A percentile compares a stretch with the other conserved stretches of the same genome.
phyloP scores from a whole-genome alignment of 345 rosid genomes.

The Acer yangbiense region DNA sequence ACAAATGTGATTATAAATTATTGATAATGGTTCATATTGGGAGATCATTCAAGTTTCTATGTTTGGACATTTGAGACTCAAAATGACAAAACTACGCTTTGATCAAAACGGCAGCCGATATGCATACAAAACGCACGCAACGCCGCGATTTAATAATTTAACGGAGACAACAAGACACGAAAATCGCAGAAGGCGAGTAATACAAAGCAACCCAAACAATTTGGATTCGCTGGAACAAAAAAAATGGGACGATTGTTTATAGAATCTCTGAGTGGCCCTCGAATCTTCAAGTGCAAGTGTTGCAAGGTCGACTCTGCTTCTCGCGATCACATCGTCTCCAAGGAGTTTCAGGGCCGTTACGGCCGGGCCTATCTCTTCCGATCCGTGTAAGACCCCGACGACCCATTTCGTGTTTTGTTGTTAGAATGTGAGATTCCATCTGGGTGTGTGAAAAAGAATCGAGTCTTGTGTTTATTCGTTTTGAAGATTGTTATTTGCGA shows the following conservation, averaged over 20 bases:
- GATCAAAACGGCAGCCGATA: neutral
- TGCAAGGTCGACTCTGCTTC: conserved; percentile 54
- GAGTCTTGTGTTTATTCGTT: neutral
- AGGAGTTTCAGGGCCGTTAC: conserved; percentile 42
- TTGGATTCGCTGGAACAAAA: too few species aligned
- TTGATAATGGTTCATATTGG: too few species aligned
- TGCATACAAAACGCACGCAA: too few species aligned
- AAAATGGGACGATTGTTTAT: conserved; percentile 41
- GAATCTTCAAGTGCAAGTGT: conserved; percentile 46
- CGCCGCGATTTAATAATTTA: too few species aligned
- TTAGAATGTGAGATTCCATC: neutral
- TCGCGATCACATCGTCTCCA: conserved; percentile 41
- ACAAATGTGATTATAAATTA: too few species aligned
- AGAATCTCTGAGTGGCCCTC: conserved; percentile 33
- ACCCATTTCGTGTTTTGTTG: neutral
- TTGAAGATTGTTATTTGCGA: neutral
- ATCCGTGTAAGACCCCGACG: conserved; percentile 28
- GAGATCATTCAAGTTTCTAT: too few species aligned
- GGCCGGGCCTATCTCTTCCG: conserved; percentile 50
- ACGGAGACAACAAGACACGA: neutral
- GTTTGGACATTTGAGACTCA: too few species aligned
- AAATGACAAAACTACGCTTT: neutral
- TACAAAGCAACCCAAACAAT: too few species aligned
- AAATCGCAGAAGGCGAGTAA: neutral
- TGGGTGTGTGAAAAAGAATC: neutral